phyloP scores from a whole-genome alignment of 768 basidiomycete genomes.

The Wakefieldia striispora region DNA sequence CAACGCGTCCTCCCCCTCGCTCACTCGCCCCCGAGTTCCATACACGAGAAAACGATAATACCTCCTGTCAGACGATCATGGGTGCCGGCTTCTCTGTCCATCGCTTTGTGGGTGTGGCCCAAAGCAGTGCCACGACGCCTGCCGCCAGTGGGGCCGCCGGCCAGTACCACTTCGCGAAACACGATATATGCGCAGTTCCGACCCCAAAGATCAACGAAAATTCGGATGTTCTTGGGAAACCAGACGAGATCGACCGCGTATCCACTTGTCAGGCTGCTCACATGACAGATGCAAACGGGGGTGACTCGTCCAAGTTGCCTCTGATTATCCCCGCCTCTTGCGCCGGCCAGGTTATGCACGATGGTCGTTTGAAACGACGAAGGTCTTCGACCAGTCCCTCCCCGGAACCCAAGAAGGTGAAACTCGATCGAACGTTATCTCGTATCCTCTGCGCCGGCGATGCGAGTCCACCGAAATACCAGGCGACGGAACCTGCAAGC shows the following conservation, averaged over 20 bases:
- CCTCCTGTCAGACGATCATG: not conserved
- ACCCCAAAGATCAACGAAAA: not conserved
- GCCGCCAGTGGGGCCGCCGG: not conserved
- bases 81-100: not conserved
- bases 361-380: conserved; percentile 13
- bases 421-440: conserved; percentile 6
- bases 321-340: not conserved
- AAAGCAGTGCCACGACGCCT: not conserved
- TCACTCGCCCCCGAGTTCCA: not conserved
- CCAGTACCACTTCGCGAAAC: not conserved
- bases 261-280: not conserved
- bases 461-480: conserved; percentile 7
- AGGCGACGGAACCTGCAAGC: conserved; percentile 38
- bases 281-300: not conserved
- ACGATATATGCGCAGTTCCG: conserved; percentile 11
- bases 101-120: not conserved
- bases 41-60: not conserved
- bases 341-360: not conserved
- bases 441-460: not conserved
- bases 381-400: conserved; percentile 1
- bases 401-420: conserved; percentile 17
- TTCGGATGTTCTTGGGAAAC: not conserved
- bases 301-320: not conserved
- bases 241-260: not conserved
- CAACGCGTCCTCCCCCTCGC: not conserved